A percentile compares a stretch with the other conserved stretches of the same genome.
Conservation (phyloP, 306 rosid genomes). For the Malus fusca region DNA sequence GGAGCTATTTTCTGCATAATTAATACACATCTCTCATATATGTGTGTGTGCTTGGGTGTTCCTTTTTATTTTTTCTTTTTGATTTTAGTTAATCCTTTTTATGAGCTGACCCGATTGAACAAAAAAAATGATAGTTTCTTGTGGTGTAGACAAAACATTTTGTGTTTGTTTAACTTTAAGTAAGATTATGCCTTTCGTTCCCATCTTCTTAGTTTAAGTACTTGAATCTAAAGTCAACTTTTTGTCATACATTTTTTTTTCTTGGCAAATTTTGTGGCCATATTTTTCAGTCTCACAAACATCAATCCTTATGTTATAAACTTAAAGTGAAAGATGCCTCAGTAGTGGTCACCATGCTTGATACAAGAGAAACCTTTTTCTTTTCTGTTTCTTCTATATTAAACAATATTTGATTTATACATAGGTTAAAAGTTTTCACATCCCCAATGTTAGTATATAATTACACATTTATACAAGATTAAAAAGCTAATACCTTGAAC, state of each 20-base stretch:
- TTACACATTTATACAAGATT: neutral
- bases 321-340: neutral
- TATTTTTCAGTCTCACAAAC: neutral
- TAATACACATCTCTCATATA: neutral
- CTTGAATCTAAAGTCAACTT: neutral
- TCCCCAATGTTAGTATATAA: neutral
- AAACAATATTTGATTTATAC: neutral
- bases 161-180: neutral
- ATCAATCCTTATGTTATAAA: neutral
- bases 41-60: neutral
- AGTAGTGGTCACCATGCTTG: neutral
- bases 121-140: neutral
- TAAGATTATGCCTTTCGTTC: neutral
- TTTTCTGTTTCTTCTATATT: neutral
- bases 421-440: neutral
- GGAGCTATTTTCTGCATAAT: neutral
- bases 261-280: no score
- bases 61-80: neutral
- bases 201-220: neutral
- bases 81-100: neutral
- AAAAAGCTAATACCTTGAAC: neutral
- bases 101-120: neutral
- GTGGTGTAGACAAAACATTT: neutral
- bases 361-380: neutral
- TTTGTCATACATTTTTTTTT: neutral